Conservation (phyloP, 2,329 filamentous ascomycete species). For the Talaromyces sp. region DNA sequence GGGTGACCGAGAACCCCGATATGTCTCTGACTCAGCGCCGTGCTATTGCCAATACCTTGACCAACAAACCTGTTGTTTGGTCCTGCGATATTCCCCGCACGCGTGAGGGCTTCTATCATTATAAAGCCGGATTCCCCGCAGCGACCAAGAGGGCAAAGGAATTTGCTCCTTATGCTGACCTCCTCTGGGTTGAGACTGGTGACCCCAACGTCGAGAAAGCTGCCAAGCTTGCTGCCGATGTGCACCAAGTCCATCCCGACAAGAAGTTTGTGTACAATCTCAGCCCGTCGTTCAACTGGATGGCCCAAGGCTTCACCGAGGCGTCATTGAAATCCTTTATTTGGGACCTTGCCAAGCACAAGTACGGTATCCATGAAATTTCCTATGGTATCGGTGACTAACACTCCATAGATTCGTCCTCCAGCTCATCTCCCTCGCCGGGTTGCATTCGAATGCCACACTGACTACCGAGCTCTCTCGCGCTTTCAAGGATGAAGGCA, state of each 20-base stretch:
- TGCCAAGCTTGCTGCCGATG: slow-evolving; percentile 66
- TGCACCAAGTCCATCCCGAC: slow-evolving; percentile 62
- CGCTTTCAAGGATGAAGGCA: slow-evolving; percentile 82
- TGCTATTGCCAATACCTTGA: slow-evolving; percentile 62
- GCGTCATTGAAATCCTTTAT: slow-evolving; percentile 83
- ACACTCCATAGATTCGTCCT: slow-evolving; percentile 48
- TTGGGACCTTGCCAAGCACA: slow-evolving; percentile 90
- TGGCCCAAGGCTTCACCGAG: slow-evolving; percentile 84
- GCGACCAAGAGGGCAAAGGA: slow-evolving; percentile 90
- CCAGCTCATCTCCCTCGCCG: slow-evolving; percentile 60
- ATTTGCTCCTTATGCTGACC: slow-evolving; percentile 87
- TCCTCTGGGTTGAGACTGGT: slow-evolving; percentile 95
- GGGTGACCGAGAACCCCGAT: slow-evolving; percentile 60
- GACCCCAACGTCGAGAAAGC: slow-evolving; percentile 79
- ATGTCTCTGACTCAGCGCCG: slow-evolving; percentile 75
- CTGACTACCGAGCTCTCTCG: slow-evolving; percentile 69
- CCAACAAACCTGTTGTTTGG: slow-evolving; percentile 68
- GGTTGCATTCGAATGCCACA: slow-evolving; percentile 59
- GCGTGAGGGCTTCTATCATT: slow-evolving; percentile 63
- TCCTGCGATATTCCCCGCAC: slow-evolving; percentile 90
- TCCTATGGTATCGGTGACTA: slow-evolving; percentile 14
- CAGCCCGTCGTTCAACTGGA: slow-evolving; percentile 97
- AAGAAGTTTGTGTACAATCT: slow-evolving; percentile 97
- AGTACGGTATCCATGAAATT: slow-evolving; percentile 49
- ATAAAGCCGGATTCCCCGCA: slow-evolving; percentile 67